These are phyloP conservation scores for Pholiota conissans DNA, from an alignment of 768 basidiomycete genomes.

Conservation along the genomic window DNA sequence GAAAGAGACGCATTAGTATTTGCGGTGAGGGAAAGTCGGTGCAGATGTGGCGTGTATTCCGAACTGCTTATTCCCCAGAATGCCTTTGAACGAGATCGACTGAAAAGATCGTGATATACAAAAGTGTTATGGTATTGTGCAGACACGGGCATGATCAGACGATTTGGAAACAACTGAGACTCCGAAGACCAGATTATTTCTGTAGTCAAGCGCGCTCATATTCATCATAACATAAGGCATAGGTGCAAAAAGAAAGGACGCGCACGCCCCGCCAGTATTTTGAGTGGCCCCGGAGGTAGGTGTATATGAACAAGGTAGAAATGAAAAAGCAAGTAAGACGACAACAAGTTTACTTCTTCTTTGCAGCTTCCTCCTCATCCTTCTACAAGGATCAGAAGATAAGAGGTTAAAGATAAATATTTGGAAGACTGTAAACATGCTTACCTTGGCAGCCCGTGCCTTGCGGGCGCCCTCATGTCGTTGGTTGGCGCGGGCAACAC, in stretches of 20 bases:
- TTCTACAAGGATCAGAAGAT: conserved; percentile 46
- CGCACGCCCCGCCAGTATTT: conserved; percentile 33
- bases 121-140: not conserved
- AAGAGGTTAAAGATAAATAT: not conserved
- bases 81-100: not conserved
- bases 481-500: conserved; percentile 76
- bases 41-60: too few relatives aligned
- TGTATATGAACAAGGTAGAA: conserved; percentile 25
- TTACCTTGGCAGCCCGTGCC: conserved; percentile 80
- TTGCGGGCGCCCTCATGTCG: conserved; percentile 89
- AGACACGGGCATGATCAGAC: not conserved
- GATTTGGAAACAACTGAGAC: not conserved
- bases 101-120: not conserved
- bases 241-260: conserved; percentile 29
- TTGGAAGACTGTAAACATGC: conserved; percentile 24
- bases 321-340: conserved; percentile 24
- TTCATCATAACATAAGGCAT: conserved; percentile 37
- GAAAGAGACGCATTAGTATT: too few relatives aligned
- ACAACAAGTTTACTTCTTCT: conserved; percentile 72
- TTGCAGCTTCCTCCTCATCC: conserved; percentile 89
- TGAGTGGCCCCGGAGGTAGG: conserved; percentile 28
- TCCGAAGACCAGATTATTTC: not conserved
- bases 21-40: too few relatives aligned
- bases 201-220: conserved; percentile 28
- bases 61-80: not conserved